Base-by-base conservation (phyloP, 2,329 filamentous ascomycete genomes). In the Fusarium sp. region DNA sequence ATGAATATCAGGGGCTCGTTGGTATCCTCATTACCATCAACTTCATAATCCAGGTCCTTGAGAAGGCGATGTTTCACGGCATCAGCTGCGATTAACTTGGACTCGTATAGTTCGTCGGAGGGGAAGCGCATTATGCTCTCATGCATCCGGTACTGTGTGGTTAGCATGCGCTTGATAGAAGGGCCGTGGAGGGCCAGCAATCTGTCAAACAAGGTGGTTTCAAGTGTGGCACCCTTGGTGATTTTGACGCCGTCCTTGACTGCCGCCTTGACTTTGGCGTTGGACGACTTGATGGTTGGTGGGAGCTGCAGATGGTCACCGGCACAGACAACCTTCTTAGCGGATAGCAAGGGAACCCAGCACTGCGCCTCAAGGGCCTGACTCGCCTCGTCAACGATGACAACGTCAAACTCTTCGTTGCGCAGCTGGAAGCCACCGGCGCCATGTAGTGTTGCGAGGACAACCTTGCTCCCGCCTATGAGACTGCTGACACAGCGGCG, bases 111-210 rank as follows among this genome's bases (percentile, higher is more conserved):
- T 77, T 95, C 91, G 66, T 93, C 88, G 0, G 95, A 98, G 0
- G 96, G 95, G 75, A 98, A 99, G 7, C 90, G 88, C 95, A 98
- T 98, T 75, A 99, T 98, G 57, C 86, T 90, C 76, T 97, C 92
- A 78, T 99, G 94, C 96, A 99, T 99, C 39, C 96, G 94, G 80
- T 99, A 99, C 82, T 99, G 96, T 6, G 92, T 97, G 5, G 94
- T 98, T 27, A 99, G 88, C 93, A 98, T 97, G 54, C 93, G 87
- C 83, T 98, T 98, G 82, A 99, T 94, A 6, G 85, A 85, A 1
- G 90, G 82, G 1, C 96, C 96, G 77, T 99, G 93, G 15, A 98
- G 84, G 6, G 87, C 86, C 46, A 99, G 86, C 43, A 99, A 86
- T 30, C 96, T 89, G 79, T 98, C 95, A 79, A 99, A 99, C 31